A percentile compares a stretch with the other conserved stretches of the same genome.
phyloP scores from a whole-genome alignment of 805 yeast genomes.

The Saccharomycodes ludwigii region DNA sequence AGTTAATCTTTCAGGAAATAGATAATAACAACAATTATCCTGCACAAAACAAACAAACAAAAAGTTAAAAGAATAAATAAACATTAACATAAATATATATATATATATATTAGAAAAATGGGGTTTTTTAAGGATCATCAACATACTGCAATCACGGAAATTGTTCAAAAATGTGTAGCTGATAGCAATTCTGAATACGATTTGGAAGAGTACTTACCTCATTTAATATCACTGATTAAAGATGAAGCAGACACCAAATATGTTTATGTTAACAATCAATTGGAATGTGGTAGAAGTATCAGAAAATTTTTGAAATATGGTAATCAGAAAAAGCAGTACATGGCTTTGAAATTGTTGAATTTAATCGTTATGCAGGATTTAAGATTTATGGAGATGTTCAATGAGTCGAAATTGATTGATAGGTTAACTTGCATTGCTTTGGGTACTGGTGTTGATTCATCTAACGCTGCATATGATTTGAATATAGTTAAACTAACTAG shows the following conservation, averaged over 20 bases:
- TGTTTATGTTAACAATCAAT: slow-evolving; percentile 24
- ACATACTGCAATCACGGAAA: slow-evolving; percentile 59
- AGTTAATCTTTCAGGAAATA: no score
- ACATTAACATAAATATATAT: not conserved
- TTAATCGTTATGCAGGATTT: slow-evolving; percentile 31
- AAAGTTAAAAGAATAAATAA: not conserved
- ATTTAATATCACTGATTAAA: slow-evolving; percentile 23
- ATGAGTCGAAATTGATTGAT: slow-evolving; percentile 57
- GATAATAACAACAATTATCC: not conserved
- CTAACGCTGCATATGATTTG: slow-evolving; percentile 27
- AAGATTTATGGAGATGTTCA: slow-evolving; percentile 35
- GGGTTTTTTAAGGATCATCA: slow-evolving; percentile 48
- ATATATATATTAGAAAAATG: slow-evolving; percentile 30
- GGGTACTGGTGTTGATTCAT: slow-evolving; percentile 11
- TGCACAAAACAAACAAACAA: not conserved
- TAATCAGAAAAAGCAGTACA: slow-evolving; percentile 43
- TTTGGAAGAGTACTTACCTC: slow-evolving; percentile 25
- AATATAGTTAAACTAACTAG: slow-evolving; percentile 36
- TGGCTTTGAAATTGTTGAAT: slow-evolving; percentile 54
- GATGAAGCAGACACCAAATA: slow-evolving; percentile 15
- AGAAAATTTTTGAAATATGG: slow-evolving; percentile 88
- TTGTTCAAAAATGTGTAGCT: slow-evolving; percentile 41
- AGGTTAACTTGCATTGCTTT: slow-evolving; percentile 32
- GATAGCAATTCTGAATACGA: slow-evolving; percentile 17
- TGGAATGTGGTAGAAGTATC: slow-evolving; percentile 83